phyloP scores from a whole-genome alignment of 169 alveolate genomes.

The Eimeria falciformis region DNA sequence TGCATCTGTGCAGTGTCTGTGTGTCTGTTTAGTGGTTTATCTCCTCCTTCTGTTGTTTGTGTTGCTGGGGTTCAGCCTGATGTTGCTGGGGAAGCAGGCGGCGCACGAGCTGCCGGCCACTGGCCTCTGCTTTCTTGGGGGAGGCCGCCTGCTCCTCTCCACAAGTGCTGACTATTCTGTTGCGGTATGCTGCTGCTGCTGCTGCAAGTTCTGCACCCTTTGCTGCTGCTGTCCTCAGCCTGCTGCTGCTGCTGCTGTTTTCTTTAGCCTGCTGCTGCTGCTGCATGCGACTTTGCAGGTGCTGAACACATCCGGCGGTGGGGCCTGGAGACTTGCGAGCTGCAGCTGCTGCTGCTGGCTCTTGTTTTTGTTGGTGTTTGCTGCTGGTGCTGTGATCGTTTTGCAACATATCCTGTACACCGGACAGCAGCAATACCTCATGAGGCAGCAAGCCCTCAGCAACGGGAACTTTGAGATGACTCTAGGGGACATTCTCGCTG shows the following conservation, averaged over 20 bases:
- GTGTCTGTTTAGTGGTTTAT: too few relatives aligned
- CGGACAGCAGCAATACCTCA: slow-evolving; percentile 43
- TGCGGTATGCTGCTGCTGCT: slow-evolving; percentile 48
- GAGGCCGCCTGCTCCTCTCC: slow-evolving; percentile 4
- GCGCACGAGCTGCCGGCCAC: slow-evolving; percentile 70
- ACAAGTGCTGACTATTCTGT: slow-evolving; percentile 72
- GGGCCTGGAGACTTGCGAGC: slow-evolving; percentile 5
- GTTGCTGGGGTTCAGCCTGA: slow-evolving; percentile 6
- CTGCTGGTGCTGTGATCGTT: background rate
- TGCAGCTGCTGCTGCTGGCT: slow-evolving; percentile 56
- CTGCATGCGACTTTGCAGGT: background rate
- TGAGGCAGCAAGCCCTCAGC: slow-evolving; percentile 50
- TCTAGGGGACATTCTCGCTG: slow-evolving; percentile 9
- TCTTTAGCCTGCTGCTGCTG: background rate
- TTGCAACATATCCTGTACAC: slow-evolving; percentile 29
- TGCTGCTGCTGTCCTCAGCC: background rate
- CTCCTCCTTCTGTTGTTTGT: too few relatives aligned
- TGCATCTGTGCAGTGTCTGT: too few relatives aligned
- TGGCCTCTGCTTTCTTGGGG: slow-evolving; percentile 35
- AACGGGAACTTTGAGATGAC: slow-evolving; percentile 8
- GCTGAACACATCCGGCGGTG: background rate
- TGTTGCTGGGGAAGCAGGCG: background rate
- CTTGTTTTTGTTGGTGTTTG: background rate
- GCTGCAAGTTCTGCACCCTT: background rate
- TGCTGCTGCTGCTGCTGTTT: slow-evolving; percentile 20